Evolutionary conservation across 2,329 filamentous ascomycete genomes (phyloP), one percentile per base, ranked within the genome.

Genomic region (Thelonectria rubi): DNA sequence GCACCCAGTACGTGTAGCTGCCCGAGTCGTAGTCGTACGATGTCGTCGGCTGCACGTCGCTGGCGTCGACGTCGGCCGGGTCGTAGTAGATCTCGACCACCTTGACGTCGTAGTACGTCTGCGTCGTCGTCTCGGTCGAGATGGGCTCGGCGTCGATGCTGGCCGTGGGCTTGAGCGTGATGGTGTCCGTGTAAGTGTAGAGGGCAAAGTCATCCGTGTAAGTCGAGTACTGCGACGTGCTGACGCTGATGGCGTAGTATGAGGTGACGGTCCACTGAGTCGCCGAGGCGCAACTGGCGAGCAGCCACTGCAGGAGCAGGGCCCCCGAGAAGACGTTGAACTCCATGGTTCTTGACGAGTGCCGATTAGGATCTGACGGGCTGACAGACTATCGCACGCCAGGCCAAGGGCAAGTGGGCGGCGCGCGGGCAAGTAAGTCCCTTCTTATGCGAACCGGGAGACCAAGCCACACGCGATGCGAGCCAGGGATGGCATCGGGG

Each of bases 231-330:
- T 48, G 21, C 3, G 65, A 62, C 1, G 57, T 64, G 6, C 64
- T 58, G 32, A 54, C 45, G 17, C 21, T 46, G 43, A 59, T 37
- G 39, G 54, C 60, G n/a, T 65, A 65, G 60, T 66, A 62, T 10
- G 64, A 64, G 3, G 67, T 66, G 59, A 65, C 62, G 8, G 64
- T 69, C 62, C 66, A 68, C 10, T 57, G 49, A 7, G 57, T 17
- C 20, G 45, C 60, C 8, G 50, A 45, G 3, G 12, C 53, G n/a
- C 12, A 34, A 11, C 43, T 54, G 15, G 49, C 45, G n/a, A 58
- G 54, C n/a, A 64, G 54, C n/a, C 32, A 53, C 21, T 55, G 43
- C 15, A 47, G 50, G 20, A 51, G 37, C 20, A 48, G 48, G 26
- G 54, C 55, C 14, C 39, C 52, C 14, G 32, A 17, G 21, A 51